phyloP scores from a whole-genome alignment of 768 basidiomycete genomes.

The Hericium rajendrae region DNA sequence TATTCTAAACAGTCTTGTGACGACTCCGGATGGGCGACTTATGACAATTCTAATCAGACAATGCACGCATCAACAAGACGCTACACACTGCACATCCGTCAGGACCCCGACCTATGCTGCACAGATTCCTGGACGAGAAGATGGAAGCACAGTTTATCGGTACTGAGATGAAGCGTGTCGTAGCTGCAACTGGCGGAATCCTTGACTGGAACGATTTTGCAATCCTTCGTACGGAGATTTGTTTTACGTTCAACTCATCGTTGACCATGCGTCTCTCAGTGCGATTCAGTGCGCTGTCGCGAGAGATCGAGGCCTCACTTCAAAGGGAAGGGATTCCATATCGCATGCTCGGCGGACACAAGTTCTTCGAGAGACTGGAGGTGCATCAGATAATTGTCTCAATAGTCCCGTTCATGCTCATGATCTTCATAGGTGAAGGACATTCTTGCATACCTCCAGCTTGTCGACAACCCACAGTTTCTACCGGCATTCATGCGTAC shows the following conservation, averaged over 20 bases:
- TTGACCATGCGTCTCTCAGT: conserved; percentile 32
- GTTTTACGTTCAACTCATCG: not conserved
- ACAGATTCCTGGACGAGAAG: conserved; percentile 40
- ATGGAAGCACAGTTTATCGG: conserved; percentile 69
- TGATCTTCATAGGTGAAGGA: conserved; percentile 55
- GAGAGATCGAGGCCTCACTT: conserved; percentile 63
- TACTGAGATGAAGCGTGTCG: conserved; percentile 63
- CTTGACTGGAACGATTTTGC: conserved; percentile 71
- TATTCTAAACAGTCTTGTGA: not conserved
- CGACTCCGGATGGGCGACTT: not conserved
- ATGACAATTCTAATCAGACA: conserved; percentile 36
- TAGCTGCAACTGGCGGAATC: conserved; percentile 65
- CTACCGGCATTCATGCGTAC: conserved; percentile 63
- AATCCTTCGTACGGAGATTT: conserved; percentile 52
- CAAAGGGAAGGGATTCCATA: conserved; percentile 75
- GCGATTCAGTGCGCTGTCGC: conserved; percentile 72
- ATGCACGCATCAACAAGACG: conserved; percentile 63
- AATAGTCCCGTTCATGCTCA: not conserved
- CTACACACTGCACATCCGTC: conserved; percentile 58
- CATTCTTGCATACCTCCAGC: conserved; percentile 70
- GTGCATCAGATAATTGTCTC: conserved; percentile 23
- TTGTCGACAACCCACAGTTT: conserved; percentile 64
- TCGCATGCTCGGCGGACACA: conserved; percentile 68
- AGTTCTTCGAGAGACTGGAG: conserved; percentile 81
- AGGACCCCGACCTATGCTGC: conserved; percentile 53